Evolutionary conservation across 192 early-diverging fungal genomes (phyloP).

Genomic region (Entomortierella parvispora): DNA sequence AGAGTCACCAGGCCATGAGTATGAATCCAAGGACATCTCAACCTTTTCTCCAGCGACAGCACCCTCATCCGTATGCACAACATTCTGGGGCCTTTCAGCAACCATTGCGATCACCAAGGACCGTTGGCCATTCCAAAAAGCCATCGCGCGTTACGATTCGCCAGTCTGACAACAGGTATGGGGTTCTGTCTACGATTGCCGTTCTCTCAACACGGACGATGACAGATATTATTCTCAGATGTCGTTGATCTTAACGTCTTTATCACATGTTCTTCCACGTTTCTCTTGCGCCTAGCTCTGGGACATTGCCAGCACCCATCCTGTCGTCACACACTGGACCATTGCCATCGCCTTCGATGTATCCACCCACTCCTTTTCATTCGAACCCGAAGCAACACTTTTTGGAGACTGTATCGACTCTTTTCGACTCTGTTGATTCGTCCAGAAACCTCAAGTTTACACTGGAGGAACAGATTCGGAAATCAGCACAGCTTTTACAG

Average conservation of each 20-base stretch:
- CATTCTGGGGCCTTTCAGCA: conserved; percentile 30
- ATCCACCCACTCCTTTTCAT: conserved; percentile 59
- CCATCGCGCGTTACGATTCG: conserved; percentile 28
- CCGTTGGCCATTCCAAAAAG: conserved; percentile 30
- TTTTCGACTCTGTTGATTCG: conserved; percentile 70
- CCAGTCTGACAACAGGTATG: conserved; percentile 28
- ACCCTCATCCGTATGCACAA: conserved; percentile 42
- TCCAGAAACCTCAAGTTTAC: conserved; percentile 68
- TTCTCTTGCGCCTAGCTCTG: conserved; percentile 11
- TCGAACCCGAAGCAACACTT: conserved; percentile 62
- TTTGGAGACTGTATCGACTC: conserved; percentile 62
- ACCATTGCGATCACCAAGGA: conserved; percentile 32
- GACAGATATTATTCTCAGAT: not conserved
- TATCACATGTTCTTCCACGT: not conserved
- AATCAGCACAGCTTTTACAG: conserved; percentile 74
- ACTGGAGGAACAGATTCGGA: conserved; percentile 81
- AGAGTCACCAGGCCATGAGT: conserved; percentile 49
- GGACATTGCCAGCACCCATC: conserved; percentile 43
- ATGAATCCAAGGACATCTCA: conserved; percentile 45
- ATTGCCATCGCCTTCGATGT: conserved; percentile 61
- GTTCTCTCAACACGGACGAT: no score
- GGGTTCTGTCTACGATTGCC: not conserved
- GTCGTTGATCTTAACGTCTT: not conserved
- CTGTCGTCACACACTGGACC: conserved; percentile 50
- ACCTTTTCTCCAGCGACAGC: conserved; percentile 27